Conservation (phyloP, 306 rosid species). For the Vigna nakashimae region DNA sequence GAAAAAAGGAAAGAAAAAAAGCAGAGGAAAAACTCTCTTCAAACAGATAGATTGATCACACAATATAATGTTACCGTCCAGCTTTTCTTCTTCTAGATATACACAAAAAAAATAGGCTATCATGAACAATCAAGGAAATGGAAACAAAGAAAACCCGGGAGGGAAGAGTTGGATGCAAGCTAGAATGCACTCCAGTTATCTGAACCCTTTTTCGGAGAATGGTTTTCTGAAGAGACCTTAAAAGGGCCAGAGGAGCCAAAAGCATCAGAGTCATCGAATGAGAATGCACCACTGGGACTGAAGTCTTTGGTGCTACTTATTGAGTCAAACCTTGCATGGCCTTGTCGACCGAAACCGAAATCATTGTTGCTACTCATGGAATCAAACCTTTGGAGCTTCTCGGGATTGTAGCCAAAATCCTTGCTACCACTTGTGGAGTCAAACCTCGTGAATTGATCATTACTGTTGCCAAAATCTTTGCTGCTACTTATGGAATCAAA, state of each 20-base stretch:
- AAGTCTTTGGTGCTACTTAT: constrained; percentile 69
- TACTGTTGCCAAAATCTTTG: constrained; percentile 58
- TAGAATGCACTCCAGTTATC: constrained; percentile 91
- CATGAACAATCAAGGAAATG: constrained; percentile 49
- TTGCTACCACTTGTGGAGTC: constrained; percentile 66
- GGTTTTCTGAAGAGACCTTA: constrained; percentile 77
- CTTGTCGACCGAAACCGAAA: constrained; percentile 55
- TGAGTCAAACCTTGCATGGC: constrained; percentile 75
- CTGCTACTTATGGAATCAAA: constrained; percentile 62
- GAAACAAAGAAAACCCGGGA: constrained; percentile 45
- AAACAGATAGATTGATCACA: constrained; percentile 55
- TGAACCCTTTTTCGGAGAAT: constrained; percentile 70
- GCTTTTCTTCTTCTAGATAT: constrained; percentile 66
- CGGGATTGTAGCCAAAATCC: constrained; percentile 59
- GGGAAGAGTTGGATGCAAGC: constrained; percentile 39
- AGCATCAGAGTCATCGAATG: constrained; percentile 84
- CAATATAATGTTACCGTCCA: constrained; percentile 46
- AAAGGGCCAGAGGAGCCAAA: constrained; percentile 92
- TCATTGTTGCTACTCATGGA: constrained; percentile 68
- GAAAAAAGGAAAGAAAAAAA: not conserved
- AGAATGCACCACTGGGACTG: constrained; percentile 60
- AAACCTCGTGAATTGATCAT: constrained; percentile 52
- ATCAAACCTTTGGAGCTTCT: constrained; percentile 57
- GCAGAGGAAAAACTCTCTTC: constrained; percentile 27
- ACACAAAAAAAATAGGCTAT: constrained; percentile 68